phyloP scores from a whole-genome alignment of 2,329 filamentous ascomycete species.

The Cordyceps cicadae region DNA sequence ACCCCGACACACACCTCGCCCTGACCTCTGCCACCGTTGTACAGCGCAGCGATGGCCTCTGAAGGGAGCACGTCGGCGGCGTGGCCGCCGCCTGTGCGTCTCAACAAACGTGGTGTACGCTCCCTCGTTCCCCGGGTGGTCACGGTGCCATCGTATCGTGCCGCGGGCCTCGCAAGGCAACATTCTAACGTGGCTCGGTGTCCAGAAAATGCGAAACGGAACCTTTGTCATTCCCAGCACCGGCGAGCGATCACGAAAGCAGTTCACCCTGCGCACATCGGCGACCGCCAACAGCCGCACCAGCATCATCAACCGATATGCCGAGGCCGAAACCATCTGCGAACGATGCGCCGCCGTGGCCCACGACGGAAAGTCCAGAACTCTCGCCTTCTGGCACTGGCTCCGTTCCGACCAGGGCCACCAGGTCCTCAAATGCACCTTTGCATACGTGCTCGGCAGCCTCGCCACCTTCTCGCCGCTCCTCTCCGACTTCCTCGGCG shows the following conservation, averaged over 20 bases:
- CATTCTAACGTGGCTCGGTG: not conserved
- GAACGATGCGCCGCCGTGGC: slow-evolving; percentile 13
- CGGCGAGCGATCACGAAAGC: slow-evolving; percentile 72
- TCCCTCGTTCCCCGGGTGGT: not conserved
- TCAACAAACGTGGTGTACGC: slow-evolving; percentile 9
- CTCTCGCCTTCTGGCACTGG: slow-evolving; percentile 46
- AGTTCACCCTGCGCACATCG: slow-evolving; percentile 64
- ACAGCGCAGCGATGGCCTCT: slow-evolving; percentile 4
- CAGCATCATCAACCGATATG: slow-evolving; percentile 12
- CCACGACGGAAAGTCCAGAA: slow-evolving; percentile 23
- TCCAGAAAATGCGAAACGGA: slow-evolving; percentile 67
- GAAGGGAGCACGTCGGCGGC: slow-evolving; percentile 6
- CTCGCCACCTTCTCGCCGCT: slow-evolving; percentile 74
- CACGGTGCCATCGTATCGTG: not conserved
- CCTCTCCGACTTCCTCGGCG: slow-evolving; percentile 65
- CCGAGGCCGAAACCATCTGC: slow-evolving; percentile 14
- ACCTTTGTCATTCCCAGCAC: slow-evolving; percentile 82
- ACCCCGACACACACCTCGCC: not conserved
- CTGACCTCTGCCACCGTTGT: not conserved
- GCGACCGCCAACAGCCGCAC: slow-evolving; percentile 22
- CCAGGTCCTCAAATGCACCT: slow-evolving; percentile 79
- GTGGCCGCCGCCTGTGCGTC: slow-evolving; percentile 11
- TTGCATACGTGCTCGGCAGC: slow-evolving; percentile 82
- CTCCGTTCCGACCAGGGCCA: slow-evolving; percentile 64
- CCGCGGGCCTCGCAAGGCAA: too few relatives aligned